Conservation (phyloP, 2,329 filamentous ascomycete genomes). For the Aspergillus fijiensis region DNA sequence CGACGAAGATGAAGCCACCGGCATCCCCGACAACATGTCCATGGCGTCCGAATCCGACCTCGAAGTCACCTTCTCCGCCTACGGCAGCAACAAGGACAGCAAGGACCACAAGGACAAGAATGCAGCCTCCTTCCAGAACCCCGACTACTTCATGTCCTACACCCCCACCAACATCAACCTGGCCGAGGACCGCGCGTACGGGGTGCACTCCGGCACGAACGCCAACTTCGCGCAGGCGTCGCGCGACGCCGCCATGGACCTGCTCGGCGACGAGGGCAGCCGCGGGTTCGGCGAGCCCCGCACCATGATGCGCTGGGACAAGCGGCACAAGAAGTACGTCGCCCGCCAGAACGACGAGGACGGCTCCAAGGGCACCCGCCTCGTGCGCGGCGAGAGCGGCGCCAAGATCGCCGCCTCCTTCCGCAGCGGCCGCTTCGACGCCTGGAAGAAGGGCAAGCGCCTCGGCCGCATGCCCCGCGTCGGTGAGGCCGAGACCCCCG, state of each 20-base stretch:
- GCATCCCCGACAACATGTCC: constrained; percentile 51
- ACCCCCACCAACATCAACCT: constrained; percentile 76
- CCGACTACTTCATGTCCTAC: constrained; percentile 96
- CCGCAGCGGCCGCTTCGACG: constrained; percentile 88
- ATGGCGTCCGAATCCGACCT: constrained; percentile 63
- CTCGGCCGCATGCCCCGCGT: constrained; percentile 75
- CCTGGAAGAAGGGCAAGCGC: constrained; percentile 84
- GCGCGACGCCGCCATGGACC: constrained; percentile 85
- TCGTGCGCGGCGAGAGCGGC: constrained; percentile 85
- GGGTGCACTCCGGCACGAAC: constrained; percentile 77
- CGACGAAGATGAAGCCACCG: constrained; percentile 34
- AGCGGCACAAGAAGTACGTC: constrained; percentile 95
- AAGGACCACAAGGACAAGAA: constrained; percentile 53
- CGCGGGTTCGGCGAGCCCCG: constrained; percentile 76
- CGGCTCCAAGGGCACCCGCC: constrained; percentile 71
- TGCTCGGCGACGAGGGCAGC: constrained; percentile 78
- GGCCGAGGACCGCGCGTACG: constrained; percentile 88
- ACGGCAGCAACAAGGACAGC: constrained; percentile 47
- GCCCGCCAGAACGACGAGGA: constrained; percentile 90
- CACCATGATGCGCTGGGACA: constrained; percentile 88
- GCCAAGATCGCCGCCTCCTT: constrained; percentile 95
- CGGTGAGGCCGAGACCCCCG: constrained; percentile 70
- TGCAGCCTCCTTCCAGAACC: constrained; percentile 70
- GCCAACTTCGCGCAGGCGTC: constrained; percentile 84
- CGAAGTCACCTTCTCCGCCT: constrained; percentile 69